Conservation (phyloP, 2,329 filamentous ascomycete genomes). For the Colletotrichum trifolii region DNA sequence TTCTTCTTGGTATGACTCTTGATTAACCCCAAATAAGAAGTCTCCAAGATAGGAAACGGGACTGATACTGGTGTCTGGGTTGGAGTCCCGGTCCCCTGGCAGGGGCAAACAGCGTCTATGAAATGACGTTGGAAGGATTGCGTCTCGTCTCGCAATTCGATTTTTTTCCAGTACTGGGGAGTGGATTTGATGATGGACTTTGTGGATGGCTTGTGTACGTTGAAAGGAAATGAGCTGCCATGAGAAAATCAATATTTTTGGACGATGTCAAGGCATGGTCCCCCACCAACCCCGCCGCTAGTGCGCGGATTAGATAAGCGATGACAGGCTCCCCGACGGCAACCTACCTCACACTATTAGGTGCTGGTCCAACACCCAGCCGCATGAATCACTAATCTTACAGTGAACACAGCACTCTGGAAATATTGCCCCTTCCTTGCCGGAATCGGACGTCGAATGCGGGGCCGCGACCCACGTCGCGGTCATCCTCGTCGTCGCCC, state of each 20-base stretch:
- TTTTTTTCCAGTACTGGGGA: constrained; percentile 6
- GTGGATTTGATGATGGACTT: constrained; percentile 16
- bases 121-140: constrained; percentile 17
- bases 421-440: constrained; percentile 32
- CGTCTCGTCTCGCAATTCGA: constrained; percentile 21
- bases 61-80: constrained; percentile 2
- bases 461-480: neutral
- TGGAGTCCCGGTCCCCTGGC: constrained; percentile 27
- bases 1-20: neutral
- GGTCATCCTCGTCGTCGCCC: neutral
- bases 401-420: constrained; percentile 13
- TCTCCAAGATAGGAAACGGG: constrained; percentile 8
- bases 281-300: constrained; percentile 12
- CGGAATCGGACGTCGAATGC: constrained; percentile 13
- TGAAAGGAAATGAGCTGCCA: constrained; percentile 27
- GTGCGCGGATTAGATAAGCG: constrained; percentile 36
- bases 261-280: neutral
- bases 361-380: no score
- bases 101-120: constrained; percentile 12
- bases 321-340: neutral
- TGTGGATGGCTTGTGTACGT: constrained; percentile 33
- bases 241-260: constrained; percentile 35
- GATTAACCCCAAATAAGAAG: constrained; percentile 5
- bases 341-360: neutral
- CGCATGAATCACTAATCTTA: constrained; percentile 34